Percentiles rank a stretch among this genome's conserved stretches.
Conservation (phyloP, 2,329 filamentous ascomycete genomes). For the Ophioceras dolichostomum region DNA sequence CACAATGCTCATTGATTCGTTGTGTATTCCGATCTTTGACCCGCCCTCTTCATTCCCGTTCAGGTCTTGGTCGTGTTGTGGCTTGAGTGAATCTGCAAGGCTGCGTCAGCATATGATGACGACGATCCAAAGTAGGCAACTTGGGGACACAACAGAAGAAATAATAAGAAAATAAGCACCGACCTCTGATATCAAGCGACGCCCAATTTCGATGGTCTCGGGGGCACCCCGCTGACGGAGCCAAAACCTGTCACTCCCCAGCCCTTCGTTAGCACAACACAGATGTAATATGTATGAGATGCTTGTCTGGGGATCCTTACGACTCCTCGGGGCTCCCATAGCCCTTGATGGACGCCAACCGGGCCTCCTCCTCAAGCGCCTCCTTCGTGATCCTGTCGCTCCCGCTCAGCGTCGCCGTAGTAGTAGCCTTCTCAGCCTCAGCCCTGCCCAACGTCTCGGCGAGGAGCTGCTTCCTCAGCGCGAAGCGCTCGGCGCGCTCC, state of each 20-base stretch:
- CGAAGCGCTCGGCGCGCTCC: constrained; percentile 69
- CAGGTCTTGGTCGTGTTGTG: neutral
- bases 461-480: constrained; percentile 68
- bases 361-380: constrained; percentile 52
- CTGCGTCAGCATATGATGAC: too few relatives aligned
- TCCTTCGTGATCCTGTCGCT: constrained; percentile 53
- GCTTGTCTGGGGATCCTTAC: too few relatives aligned
- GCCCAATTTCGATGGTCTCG: constrained; percentile 45
- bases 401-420: constrained; percentile 32
- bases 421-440: constrained; percentile 32
- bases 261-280: constrained; percentile 6
- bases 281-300: neutral
- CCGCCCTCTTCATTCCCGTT: too few relatives aligned
- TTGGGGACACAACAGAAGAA: too few relatives aligned
- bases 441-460: constrained; percentile 56
- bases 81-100: neutral
- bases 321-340: constrained; percentile 37
- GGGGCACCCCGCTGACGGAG: constrained; percentile 43
- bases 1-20: too few relatives aligned
- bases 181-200: constrained; percentile 38
- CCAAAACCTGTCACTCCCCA: constrained; percentile 38
- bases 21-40: too few relatives aligned
- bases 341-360: constrained; percentile 33
- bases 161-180: constrained; percentile 4
- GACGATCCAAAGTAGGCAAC: too few relatives aligned